A percentile compares a stretch with the other conserved stretches of the same genome.
These are phyloP conservation scores for Mycena galopus DNA, from an alignment of 768 basidiomycete genomes.

Conservation along the genomic window DNA sequence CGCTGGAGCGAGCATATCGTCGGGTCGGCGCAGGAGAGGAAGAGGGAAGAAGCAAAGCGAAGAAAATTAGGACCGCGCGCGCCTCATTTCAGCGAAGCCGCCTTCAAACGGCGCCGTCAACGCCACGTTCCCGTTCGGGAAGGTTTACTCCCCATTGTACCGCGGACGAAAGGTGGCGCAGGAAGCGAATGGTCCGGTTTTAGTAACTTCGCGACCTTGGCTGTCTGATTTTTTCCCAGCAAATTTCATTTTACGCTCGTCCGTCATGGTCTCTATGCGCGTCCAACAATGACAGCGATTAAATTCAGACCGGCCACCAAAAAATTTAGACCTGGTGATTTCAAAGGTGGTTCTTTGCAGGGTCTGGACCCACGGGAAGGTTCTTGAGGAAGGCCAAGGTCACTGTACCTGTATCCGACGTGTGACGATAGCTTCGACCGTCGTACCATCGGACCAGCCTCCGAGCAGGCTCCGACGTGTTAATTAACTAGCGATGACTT, in stretches of 20 bases:
- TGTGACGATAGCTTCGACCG: constrained; percentile 6
- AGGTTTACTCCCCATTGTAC: constrained; percentile 4
- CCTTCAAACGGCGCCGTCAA: constrained; percentile 13
- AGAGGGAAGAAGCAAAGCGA: constrained; percentile 20
- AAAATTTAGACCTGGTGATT: neutral
- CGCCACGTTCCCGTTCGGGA: constrained; percentile 1
- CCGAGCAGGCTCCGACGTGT: constrained; percentile 18
- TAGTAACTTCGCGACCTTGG: neutral
- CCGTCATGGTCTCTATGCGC: constrained; percentile 9
- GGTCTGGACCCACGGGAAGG: neutral
- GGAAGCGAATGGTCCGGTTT: constrained; percentile 9
- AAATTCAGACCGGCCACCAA: neutral
- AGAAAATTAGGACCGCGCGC: constrained; percentile 24
- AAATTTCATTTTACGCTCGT: neutral
- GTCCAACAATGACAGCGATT: constrained; percentile 2
- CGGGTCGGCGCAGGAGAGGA: constrained; percentile 6
- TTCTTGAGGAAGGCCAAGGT: neutral
- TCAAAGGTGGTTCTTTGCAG: neutral
- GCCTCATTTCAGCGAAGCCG: constrained; percentile 25
- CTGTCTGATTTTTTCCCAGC: neutral
- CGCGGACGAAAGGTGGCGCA: constrained; percentile 26
- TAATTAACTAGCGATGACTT: constrained; percentile 5
- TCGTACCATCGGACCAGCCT: constrained; percentile 11
- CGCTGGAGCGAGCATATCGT: constrained; percentile 13
- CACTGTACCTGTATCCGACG: constrained; percentile 10